Conservation (phyloP, 345 rosid genomes). For the Passiflora organensis region DNA sequence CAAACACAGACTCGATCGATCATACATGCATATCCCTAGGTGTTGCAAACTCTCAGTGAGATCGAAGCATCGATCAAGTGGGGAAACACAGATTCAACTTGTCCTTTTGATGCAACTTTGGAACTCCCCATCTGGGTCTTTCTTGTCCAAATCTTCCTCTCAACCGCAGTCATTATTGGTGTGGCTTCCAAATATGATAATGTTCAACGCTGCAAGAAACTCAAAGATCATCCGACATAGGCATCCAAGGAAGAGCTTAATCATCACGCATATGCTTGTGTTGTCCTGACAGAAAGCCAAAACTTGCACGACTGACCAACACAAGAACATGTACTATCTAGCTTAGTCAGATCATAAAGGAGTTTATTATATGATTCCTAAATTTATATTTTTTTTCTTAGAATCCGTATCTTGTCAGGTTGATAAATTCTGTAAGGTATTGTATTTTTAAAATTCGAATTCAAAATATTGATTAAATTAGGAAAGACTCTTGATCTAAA, state of each 20-base stretch:
- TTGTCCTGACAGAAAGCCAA: not conserved
- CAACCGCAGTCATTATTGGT: not conserved
- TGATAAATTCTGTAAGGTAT: no score
- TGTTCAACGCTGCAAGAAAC: not conserved
- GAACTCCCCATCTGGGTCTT: slow-evolving; percentile 1
- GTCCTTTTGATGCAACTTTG: not conserved
- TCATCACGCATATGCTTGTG: not conserved
- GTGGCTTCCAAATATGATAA: not conserved
- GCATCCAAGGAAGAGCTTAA: not conserved
- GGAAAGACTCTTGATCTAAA: no score
- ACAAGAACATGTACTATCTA: not conserved
- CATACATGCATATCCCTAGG: slow-evolving; percentile 1
- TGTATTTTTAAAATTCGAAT: no score
- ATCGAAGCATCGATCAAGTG: no score
- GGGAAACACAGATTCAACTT: not conserved
- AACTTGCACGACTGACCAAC: not conserved
- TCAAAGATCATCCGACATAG: no score
- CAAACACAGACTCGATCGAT: not conserved
- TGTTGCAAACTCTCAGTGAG: no score
- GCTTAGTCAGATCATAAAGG: no score
- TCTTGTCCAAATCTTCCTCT: not conserved
- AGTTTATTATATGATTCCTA: no score
- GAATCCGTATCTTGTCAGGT: no score
- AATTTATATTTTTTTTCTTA: no score
- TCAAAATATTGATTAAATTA: no score